Conservation (phyloP, 139 green algal genomes). For the Chlamydomonas asymmetrica region DNA sequence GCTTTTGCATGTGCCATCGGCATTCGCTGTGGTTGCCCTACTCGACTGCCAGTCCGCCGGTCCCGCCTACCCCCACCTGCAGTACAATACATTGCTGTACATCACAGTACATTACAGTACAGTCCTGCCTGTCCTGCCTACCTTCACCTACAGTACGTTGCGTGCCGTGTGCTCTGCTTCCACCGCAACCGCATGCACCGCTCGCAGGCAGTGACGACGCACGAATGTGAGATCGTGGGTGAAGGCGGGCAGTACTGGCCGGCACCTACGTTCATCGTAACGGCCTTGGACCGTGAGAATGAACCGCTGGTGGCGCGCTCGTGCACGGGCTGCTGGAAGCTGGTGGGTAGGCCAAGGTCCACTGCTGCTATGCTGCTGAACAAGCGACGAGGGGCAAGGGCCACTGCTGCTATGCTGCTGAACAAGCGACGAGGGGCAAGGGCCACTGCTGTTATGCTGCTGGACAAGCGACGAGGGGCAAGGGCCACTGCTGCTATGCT, state of each 20-base stretch:
- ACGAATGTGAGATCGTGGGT: conserved; percentile 84
- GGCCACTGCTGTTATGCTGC: conserved; percentile 77
- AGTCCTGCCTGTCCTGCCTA: not conserved
- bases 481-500: too few relatives aligned
- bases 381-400: conserved; percentile 58
- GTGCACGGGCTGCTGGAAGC: conserved; percentile 89
- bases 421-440: conserved; percentile 68
- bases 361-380: conserved; percentile 76
- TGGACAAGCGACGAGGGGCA: conserved; percentile 83
- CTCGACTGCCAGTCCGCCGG: not conserved
- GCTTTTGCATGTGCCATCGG: too few relatives aligned
- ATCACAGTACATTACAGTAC: too few relatives aligned
- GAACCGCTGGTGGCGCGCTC: conserved; percentile 82
- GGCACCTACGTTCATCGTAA: conserved; percentile 79
- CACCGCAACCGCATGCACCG: conserved; percentile 1
- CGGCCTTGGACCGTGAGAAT: conserved; percentile 75
- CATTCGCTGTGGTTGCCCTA: too few relatives aligned
- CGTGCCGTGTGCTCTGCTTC: too few relatives aligned
- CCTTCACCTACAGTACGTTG: too few relatives aligned
- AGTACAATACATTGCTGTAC: too few relatives aligned
- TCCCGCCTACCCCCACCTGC: too few relatives aligned
- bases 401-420: conserved; percentile 78
- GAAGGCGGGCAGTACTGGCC: conserved; percentile 71
- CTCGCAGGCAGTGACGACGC: conserved; percentile 62
- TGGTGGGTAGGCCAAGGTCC: conserved; percentile 53